A percentile compares a stretch with the other conserved stretches of the same genome.
Evolutionary conservation across 208 protist species (phyloP).

Genomic region (Acanthamoeba culbertsoni): DNA sequence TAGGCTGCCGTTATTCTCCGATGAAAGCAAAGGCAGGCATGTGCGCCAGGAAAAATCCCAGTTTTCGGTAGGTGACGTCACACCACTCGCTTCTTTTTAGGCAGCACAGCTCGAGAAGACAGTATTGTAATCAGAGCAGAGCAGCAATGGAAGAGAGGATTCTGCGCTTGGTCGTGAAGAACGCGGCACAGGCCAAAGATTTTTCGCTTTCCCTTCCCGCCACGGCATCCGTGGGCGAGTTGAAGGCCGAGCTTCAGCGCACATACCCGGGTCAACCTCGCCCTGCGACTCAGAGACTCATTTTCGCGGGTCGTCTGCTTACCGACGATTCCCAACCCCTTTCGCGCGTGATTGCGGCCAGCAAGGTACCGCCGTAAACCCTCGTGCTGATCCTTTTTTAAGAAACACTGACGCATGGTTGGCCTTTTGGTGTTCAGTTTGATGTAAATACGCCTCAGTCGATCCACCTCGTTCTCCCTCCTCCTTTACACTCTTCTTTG

Average conservation of each 20-base stretch:
- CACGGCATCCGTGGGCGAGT: not conserved
- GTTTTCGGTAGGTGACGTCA: too few relatives aligned
- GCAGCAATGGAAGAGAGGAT: too few relatives aligned
- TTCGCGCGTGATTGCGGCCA: not conserved
- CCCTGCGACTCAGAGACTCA: conserved; percentile 2
- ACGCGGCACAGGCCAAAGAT: not conserved
- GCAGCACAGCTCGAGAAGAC: too few relatives aligned
- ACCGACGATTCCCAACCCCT: not conserved
- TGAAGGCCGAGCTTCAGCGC: not conserved
- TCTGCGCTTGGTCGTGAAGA: conserved; percentile 44
- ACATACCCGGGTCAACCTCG: not conserved
- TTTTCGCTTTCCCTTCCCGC: not conserved
- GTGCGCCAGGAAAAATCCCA: too few relatives aligned
- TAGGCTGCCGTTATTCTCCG: too few relatives aligned
- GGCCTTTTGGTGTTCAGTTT: not conserved
- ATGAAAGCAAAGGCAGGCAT: too few relatives aligned
- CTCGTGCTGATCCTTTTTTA: not conserved
- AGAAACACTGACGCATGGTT: too few relatives aligned
- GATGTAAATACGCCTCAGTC: not conserved
- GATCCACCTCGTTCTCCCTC: not conserved
- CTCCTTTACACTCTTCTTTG: not conserved
- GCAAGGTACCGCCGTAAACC: conserved; percentile 6
- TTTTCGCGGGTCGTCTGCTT: not conserved
- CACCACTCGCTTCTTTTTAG: too few relatives aligned
- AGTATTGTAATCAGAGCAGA: too few relatives aligned